Conservation (phyloP, 176 grass and related monocot species). For the Rhynchospora breviuscula region DNA sequence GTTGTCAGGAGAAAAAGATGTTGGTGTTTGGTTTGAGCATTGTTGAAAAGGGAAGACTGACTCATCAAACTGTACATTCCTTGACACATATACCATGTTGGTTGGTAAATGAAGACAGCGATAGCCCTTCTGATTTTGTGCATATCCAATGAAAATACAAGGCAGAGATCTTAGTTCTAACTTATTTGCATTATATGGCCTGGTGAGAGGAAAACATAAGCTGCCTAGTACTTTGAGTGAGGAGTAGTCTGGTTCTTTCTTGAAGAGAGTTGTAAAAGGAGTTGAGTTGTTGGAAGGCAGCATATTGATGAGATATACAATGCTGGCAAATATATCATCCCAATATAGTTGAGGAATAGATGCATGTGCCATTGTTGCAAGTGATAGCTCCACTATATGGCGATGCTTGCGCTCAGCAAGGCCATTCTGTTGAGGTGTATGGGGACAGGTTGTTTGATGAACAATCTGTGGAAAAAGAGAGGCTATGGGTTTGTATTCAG, state of each 20-base stretch:
- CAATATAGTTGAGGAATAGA: no score
- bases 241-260: not conserved
- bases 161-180: not conserved
- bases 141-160: not conserved
- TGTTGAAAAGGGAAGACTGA: not conserved
- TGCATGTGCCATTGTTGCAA: not conserved
- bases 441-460: no score
- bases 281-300: not conserved
- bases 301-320: not conserved
- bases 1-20: not conserved
- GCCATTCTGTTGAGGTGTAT: no score
- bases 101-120: not conserved
- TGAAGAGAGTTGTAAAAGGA: not conserved
- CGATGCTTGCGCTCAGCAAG: no score
- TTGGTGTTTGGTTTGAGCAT: not conserved
- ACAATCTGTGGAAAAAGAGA: no score
- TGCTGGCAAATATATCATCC: no score
- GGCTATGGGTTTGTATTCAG: not conserved
- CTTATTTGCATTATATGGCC: not conserved
- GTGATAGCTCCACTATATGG: no score
- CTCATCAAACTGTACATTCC: not conserved
- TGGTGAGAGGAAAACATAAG: not conserved
- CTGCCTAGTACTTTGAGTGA: not conserved
- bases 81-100: not conserved
- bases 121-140: not conserved